Evolutionary conservation across 2,329 filamentous ascomycete genomes (phyloP), one percentile per base, ranked within the genome.

Genomic region (Hymenoscyphus linearis): DNA sequence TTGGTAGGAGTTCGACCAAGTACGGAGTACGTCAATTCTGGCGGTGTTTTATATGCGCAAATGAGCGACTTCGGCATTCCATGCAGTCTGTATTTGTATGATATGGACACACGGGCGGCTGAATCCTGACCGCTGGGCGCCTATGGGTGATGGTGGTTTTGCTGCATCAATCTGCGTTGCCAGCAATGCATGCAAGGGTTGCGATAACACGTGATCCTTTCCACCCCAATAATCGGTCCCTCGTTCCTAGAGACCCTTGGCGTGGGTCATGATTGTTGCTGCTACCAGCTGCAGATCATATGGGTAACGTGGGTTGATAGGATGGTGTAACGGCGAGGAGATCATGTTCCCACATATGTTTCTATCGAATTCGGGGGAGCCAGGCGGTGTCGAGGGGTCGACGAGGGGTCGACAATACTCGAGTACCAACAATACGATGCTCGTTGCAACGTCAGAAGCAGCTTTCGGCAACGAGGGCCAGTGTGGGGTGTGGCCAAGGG

Each of bases 271-370:
- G 25, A 52, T 44, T 58, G 18, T 35, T 34, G 26, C 57, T 53
- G n/a, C n/a, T n/a, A n/a, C n/a, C n/a, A n/a, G n/a, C n/a, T n/a
- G 57, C 57, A 59, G 31, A 50, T 59, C 44, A 60, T 60, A 22
- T 58, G 37, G 50, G 57, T 36, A 63, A 60, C 58, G 61, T 60
- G 61, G 61, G 61, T 52, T 60, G 61, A 60, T 63, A 60, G 61
- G 58, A 60, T 58, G 55, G 40, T 47, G 40, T 47, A n/a, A 47
- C 40, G 40, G 16, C 40, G 40, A 18, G 40, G 40, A 47, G 22
- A 47, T 47, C 18, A 2, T 22, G 18, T 25, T 47, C 18, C 40
- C 40, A 47, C 14, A n/a, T 47, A 22, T 9, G 9, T 18, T 47
- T 9, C 40, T 22, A 47, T n/a, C 14, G 14, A 22, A 22, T 22